Evolutionary conservation across 163 green algal genomes (phyloP), one percentile per base, ranked within the genome.

Genomic region (Chlorella variabilis): DNA sequence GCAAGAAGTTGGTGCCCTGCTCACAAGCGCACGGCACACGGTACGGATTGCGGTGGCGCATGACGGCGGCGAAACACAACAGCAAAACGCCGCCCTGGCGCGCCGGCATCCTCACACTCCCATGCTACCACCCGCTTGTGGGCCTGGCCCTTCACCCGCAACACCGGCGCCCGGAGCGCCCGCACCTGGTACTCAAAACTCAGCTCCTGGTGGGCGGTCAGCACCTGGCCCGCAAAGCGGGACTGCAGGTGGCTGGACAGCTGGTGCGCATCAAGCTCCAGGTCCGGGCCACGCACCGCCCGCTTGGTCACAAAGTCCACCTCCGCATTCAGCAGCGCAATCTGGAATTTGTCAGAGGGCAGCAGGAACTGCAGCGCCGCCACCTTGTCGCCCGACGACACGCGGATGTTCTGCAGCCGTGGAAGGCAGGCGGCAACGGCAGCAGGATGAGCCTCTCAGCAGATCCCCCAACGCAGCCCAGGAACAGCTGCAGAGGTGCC

Each of bases 1-100:
- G 82, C 56, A 94, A 77, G 77, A 93, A 98, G 86, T 98, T 98
- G 66, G 66, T 89, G 27, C 93, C 94, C 58, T 95, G 90, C n/a
- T 73, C 54, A 63, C 23, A 6, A 15, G 54, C 54, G 54, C 45
- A 54, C 45, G 45, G 11, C 45, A 54, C 11, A 54, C 45, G 11
- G 15, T 11, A 15, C 45, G 15, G 11, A 11, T 54, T 54, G 45
- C n/a, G n/a, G n/a, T n/a, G n/a, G n/a, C n/a, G n/a, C n/a, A n/a
- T n/a, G n/a, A n/a, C n/a, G n/a, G n/a, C n/a, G n/a, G n/a, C n/a
- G n/a, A n/a, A n/a, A n/a, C n/a, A n/a, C n/a, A n/a, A n/a, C n/a
- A n/a, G n/a, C n/a, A n/a, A n/a, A n/a, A n/a, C n/a, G n/a, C n/a
- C n/a, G n/a, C n/a, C n/a, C n/a, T n/a, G n/a, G n/a, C n/a, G n/a